phyloP scores from a whole-genome alignment of 768 basidiomycete genomes.

The Suillus luteus region DNA sequence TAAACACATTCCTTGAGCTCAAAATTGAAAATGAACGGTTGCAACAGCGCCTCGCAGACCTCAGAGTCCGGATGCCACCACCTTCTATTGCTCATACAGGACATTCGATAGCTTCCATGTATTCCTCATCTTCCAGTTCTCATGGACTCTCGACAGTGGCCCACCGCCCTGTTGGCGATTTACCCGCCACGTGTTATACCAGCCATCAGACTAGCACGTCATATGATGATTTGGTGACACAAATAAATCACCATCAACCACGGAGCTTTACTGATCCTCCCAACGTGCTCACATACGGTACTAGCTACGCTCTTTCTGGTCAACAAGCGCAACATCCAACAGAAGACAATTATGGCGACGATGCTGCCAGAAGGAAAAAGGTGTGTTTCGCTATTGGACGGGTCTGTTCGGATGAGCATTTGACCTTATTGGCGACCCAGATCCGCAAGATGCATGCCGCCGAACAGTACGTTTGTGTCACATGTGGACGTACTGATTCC shows the following conservation, averaged over 20 bases:
- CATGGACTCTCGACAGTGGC: slow-evolving; percentile 22
- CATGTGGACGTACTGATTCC: slow-evolving; percentile 92
- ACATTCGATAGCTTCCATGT: slow-evolving; percentile 24
- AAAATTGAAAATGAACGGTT: slow-evolving; percentile 87
- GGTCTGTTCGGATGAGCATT: background rate
- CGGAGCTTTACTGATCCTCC: slow-evolving; percentile 25
- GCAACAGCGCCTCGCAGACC: slow-evolving; percentile 56
- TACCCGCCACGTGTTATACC: slow-evolving; percentile 20
- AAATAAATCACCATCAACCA: slow-evolving; percentile 15
- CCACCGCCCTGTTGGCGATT: slow-evolving; percentile 16
- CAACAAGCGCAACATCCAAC: slow-evolving; percentile 11
- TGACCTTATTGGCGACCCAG: slow-evolving; percentile 16
- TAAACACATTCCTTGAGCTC: slow-evolving; percentile 76
- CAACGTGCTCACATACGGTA: slow-evolving; percentile 17
- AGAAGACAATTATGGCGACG: slow-evolving; percentile 50
- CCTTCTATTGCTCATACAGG: slow-evolving; percentile 19
- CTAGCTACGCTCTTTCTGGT: slow-evolving; percentile 18
- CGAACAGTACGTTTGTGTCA: slow-evolving; percentile 86
- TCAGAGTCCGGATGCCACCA: slow-evolving; percentile 33
- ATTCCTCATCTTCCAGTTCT: slow-evolving; percentile 27
- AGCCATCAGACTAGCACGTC: slow-evolving; percentile 16
- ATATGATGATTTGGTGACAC: slow-evolving; percentile 20
- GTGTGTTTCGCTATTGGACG: slow-evolving; percentile 33
- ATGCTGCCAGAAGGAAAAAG: slow-evolving; percentile 65
- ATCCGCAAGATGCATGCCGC: slow-evolving; percentile 43